A percentile compares a stretch with the other conserved stretches of the same genome.
Evolutionary conservation across 2,329 filamentous ascomycete genomes (phyloP).

Genomic region (Aspergillus pseudoglaucus): DNA sequence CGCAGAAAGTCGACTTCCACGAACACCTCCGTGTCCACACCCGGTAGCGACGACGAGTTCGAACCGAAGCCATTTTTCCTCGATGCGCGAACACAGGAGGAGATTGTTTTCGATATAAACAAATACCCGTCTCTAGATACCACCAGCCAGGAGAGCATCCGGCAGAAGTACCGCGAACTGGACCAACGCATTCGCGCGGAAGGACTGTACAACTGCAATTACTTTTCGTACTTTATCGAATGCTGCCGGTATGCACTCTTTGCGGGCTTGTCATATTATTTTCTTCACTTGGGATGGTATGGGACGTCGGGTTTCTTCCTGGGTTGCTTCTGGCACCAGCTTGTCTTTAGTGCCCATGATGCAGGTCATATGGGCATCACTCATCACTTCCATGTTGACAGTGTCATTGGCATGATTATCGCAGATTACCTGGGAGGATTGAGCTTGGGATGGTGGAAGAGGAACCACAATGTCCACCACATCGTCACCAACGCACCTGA

Average conservation of each 20-base stretch:
- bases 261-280: conserved; percentile 54
- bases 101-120: conserved; percentile 67
- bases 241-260: conserved; percentile 64
- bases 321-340: conserved; percentile 85
- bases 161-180: conserved; percentile 73
- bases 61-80: conserved; percentile 55
- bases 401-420: conserved; percentile 79
- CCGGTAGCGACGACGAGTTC: conserved; percentile 14
- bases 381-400: conserved; percentile 77
- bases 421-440: conserved; percentile 85
- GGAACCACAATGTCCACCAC: conserved; percentile 92
- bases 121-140: conserved; percentile 75
- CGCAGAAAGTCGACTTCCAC: conserved; percentile 28
- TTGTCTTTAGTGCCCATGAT: conserved; percentile 91
- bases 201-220: conserved; percentile 79
- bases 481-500: conserved; percentile 93
- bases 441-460: conserved; percentile 95
- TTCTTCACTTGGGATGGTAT: conserved; percentile 61
- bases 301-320: conserved; percentile 64
- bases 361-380: conserved; percentile 97
- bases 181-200: conserved; percentile 64
- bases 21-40: conserved; percentile 24
- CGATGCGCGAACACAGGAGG: conserved; percentile 65
- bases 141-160: conserved; percentile 66
- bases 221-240: conserved; percentile 72